Percentiles rank a stretch among this genome's conserved stretches.
These are phyloP conservation scores for Penicillium parvum DNA, from an alignment of 495 filamentous ascomycete species.

Conservation along the genomic window DNA sequence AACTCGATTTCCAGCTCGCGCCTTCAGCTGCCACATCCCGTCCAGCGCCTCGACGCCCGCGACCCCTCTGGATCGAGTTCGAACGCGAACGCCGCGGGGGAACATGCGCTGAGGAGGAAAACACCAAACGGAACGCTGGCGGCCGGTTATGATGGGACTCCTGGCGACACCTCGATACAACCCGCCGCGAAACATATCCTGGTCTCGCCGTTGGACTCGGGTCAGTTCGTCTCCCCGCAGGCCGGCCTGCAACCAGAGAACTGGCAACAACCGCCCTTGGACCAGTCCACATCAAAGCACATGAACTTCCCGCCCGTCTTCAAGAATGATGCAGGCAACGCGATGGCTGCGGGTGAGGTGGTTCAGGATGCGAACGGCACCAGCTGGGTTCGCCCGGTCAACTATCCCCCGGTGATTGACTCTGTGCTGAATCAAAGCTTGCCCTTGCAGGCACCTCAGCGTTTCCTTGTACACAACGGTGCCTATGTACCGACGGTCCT, in stretches of 20 bases:
- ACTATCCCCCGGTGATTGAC: slow-evolving; percentile 43
- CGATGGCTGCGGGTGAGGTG: slow-evolving; percentile 25
- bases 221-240: slow-evolving; percentile 31
- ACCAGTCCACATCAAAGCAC: slow-evolving; percentile 28
- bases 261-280: slow-evolving; percentile 29
- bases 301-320: slow-evolving; percentile 44
- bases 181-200: slow-evolving; percentile 85
- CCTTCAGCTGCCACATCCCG: slow-evolving; percentile 41
- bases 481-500: slow-evolving; percentile 62
- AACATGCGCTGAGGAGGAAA: slow-evolving; percentile 86
- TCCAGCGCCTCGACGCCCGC: slow-evolving; percentile 35
- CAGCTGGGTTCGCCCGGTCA: slow-evolving; percentile 44
- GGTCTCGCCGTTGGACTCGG: slow-evolving; percentile 53
- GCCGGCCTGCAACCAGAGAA: slow-evolving; percentile 24
- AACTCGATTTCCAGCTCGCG: slow-evolving; percentile 30
- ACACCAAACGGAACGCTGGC: slow-evolving; percentile 91
- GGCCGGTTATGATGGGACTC: slow-evolving; percentile 88
- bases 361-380: slow-evolving; percentile 34
- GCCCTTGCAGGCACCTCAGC: slow-evolving; percentile 35
- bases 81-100: slow-evolving; percentile 33
- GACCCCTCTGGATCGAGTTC: slow-evolving; percentile 23
- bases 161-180: slow-evolving; percentile 67
- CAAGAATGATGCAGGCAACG: slow-evolving; percentile 32
- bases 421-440: slow-evolving; percentile 48
- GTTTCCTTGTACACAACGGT: slow-evolving; percentile 41